Evolutionary conservation across 1,284 basidiomycete species (phyloP), one percentile per base, ranked within the genome.

Genomic region (Rhodotorula sp.): DNA sequence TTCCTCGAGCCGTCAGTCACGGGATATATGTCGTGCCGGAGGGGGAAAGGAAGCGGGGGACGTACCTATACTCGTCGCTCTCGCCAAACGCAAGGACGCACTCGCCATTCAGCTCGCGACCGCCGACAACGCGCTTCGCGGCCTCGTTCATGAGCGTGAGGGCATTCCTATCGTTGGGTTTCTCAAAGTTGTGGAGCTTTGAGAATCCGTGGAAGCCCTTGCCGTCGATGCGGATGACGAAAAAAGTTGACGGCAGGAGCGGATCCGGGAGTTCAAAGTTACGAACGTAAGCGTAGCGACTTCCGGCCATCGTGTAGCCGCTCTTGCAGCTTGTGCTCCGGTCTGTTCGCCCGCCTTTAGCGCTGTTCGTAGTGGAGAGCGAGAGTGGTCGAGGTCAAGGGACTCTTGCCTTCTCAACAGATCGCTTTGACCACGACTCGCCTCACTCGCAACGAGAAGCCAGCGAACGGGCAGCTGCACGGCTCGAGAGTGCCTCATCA

Each of bases 151-250:
- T 98, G 55, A 99, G 85, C 73, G 89, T 82, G 12, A 99, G 84
- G 0, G 95, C 95, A 26, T 87, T 85, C 50, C 86, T 81, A 81
- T 99, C 95, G 81, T 98, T 99, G 0, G 95, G 95, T 79, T 98
- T 99, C 43, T 81, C 80, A 79, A 98, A 98, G 0, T 80, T 79
- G 79, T 99, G 95, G 23, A 85, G 84, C 26, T 91, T 88, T 0
- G 93, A 92, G 80, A 99, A 93, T 91, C 90, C 88, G 83, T 98
- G 95, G 80, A 99, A 99, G 0, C 91, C 89, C 77, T 93, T 92
- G 1, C 95, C 95, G 79, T 99, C 95, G 58, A 99, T 83, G 5
- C 95, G 88, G 65, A 95, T 86, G 50, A 98, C 84, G 76, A 97
- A 86, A 82, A 88, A 95, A 14, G 91, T 92, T 19, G 87, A 88